phyloP scores from a whole-genome alignment of 2,329 filamentous ascomycete species.

The Epichloe hybrida region DNA sequence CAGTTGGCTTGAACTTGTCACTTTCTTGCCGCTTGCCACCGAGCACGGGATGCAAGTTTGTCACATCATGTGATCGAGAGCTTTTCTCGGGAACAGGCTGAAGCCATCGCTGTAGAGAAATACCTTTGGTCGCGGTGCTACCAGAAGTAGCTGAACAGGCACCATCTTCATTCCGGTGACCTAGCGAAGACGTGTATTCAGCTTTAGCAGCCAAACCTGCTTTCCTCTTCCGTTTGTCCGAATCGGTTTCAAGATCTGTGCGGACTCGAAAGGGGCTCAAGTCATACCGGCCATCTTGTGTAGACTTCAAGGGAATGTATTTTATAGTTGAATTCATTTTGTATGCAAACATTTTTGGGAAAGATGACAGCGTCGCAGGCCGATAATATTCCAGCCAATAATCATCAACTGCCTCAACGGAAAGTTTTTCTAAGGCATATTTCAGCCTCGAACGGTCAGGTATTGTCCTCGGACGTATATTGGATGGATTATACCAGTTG shows the following conservation, averaged over 20 bases:
- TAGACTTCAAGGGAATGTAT: conserved; percentile 64
- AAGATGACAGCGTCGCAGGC: conserved; percentile 73
- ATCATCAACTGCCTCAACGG: conserved; percentile 61
- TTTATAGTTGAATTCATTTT: conserved; percentile 83
- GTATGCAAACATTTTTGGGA: conserved; percentile 84
- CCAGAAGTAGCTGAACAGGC: conserved; percentile 26
- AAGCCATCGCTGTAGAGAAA: conserved; percentile 50
- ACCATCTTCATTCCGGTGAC: conserved; percentile 24
- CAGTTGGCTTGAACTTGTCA: conserved; percentile 38
- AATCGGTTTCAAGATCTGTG: conserved; percentile 45
- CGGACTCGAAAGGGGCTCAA: conserved; percentile 80
- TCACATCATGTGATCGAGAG: conserved; percentile 5
- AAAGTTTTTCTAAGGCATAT: conserved; percentile 25
- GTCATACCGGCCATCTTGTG: conserved; percentile 63
- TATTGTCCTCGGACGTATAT: conserved; percentile 49
- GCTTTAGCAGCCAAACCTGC: conserved; percentile 61
- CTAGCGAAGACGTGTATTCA: conserved; percentile 29
- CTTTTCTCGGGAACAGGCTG: conserved; percentile 31
- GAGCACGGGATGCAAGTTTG: background rate
- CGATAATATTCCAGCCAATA: conserved; percentile 98
- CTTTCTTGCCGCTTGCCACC: conserved; percentile 1
- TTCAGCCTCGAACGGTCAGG: conserved; percentile 32
- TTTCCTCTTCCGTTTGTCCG: conserved; percentile 46
- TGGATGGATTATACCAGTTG: conserved; percentile 68
- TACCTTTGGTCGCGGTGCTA: conserved; percentile 28